Evolutionary conservation across 495 filamentous ascomycete species (phyloP).

Genomic region (Tuber borchii): DNA sequence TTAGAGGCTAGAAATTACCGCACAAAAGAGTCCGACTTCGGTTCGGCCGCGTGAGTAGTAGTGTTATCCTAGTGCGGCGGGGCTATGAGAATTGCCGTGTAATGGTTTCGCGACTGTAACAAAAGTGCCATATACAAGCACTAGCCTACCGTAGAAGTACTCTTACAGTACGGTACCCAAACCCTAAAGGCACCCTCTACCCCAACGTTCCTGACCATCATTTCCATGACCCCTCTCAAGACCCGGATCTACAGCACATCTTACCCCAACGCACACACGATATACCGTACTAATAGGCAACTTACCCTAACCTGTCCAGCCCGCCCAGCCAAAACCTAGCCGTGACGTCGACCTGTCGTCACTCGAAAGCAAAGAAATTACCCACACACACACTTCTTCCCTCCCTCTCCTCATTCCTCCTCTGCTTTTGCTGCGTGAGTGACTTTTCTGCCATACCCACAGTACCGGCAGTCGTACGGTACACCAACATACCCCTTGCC

Average conservation of each 20-base stretch:
- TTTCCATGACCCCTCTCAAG: not conserved
- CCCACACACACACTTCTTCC: not conserved
- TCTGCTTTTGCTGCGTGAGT: not conserved
- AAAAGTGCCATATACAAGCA: not conserved
- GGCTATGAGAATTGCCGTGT: not conserved
- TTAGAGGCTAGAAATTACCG: not conserved
- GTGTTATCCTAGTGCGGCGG: not conserved
- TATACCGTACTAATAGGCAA: not conserved
- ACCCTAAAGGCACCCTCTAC: not conserved
- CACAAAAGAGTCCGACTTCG: not conserved
- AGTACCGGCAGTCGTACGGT: not conserved
- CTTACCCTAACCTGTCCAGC: not conserved
- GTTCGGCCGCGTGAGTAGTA: not conserved
- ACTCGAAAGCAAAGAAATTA: not conserved
- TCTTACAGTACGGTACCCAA: not conserved
- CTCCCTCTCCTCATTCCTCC: not conserved
- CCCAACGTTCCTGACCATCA: not conserved
- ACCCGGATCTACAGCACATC: not conserved
- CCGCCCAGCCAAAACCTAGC: not conserved
- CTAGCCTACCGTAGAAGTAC: not conserved
- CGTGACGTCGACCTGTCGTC: not conserved
- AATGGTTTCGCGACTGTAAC: no score
- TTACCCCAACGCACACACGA: not conserved
- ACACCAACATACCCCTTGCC: conserved; percentile 1
- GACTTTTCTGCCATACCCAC: not conserved